Evolutionary conservation across 805 yeast species (phyloP).

Genomic region (Ogataea zsoltii): DNA sequence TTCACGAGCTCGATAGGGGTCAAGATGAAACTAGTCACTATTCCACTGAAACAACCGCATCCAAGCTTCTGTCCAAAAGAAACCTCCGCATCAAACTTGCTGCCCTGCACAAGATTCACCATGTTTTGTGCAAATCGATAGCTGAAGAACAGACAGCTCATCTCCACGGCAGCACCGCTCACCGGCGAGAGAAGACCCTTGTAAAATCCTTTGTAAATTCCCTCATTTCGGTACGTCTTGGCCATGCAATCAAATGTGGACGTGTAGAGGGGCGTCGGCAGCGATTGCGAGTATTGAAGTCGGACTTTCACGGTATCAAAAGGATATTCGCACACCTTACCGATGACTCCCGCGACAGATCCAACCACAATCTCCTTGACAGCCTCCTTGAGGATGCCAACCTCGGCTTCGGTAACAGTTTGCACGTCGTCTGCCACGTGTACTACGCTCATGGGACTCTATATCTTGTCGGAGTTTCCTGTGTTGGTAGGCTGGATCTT

Average conservation of each 20-base stretch:
- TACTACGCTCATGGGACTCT: no score
- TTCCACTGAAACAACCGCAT: conserved; percentile 83
- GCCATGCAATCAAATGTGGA: conserved; percentile 68
- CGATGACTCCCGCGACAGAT: conserved; percentile 74
- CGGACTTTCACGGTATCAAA: conserved; percentile 92
- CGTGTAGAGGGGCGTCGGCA: conserved; percentile 45
- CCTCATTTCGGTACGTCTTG: conserved; percentile 66
- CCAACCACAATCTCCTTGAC: conserved; percentile 48
- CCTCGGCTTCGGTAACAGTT: background rate
- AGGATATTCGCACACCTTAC: conserved; percentile 86
- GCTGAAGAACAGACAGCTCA: conserved; percentile 73
- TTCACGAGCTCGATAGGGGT: conserved; percentile 93
- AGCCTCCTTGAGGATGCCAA: conserved; percentile 25
- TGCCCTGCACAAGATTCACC: conserved; percentile 31
- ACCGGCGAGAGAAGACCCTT: conserved; percentile 80
- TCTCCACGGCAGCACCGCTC: conserved; percentile 88
- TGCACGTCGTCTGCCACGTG: no score
- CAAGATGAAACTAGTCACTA: conserved; percentile 75
- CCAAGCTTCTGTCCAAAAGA: conserved; percentile 38
- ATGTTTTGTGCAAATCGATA: conserved; percentile 51
- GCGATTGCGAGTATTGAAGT: conserved; percentile 70
- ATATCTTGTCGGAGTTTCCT: no score
- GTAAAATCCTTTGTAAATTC: conserved; percentile 69
- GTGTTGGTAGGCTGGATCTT: no score
- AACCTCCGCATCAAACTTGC: conserved; percentile 20